A percentile compares a stretch with the other conserved stretches of the same genome.
Conservation (phyloP, 108 stramenopile genomes). For the Cyclotella baltica region DNA sequence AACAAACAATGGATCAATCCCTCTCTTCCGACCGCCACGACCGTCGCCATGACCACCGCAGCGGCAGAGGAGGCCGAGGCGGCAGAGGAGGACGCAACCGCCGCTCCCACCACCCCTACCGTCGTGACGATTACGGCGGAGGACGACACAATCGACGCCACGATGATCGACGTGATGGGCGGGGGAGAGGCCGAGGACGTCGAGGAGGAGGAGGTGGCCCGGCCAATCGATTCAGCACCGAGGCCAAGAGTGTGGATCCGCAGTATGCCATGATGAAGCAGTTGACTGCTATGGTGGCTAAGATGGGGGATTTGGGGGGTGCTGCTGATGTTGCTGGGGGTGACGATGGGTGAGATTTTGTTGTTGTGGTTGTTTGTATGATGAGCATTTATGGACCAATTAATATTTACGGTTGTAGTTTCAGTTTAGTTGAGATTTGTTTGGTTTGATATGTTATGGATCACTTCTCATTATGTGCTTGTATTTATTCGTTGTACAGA, state of each 20-base stretch:
- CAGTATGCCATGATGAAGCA: slow-evolving; percentile 61
- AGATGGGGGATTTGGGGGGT: slow-evolving; percentile 75
- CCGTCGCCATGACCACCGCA: slow-evolving; percentile 22
- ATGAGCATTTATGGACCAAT: no score
- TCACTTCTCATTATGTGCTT: no score
- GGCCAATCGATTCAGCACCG: slow-evolving; percentile 71
- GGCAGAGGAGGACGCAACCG: slow-evolving; percentile 6
- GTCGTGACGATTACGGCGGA: slow-evolving; percentile 50
- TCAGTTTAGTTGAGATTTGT: no score
- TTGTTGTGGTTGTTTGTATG: background rate
- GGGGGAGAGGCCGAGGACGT: slow-evolving; percentile 43
- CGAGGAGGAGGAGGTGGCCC: slow-evolving; percentile 44
- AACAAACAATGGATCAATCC: slow-evolving; percentile 40
- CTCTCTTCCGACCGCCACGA: slow-evolving; percentile 44
- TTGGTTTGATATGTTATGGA: no score
- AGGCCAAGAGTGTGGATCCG: slow-evolving; percentile 61
- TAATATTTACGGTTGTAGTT: no score
- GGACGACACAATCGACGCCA: slow-evolving; percentile 35
- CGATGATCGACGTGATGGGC: slow-evolving; percentile 27
- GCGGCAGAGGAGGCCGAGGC: slow-evolving; percentile 11
- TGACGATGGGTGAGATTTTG: background rate
- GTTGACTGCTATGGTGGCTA: slow-evolving; percentile 76
- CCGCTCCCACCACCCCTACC: slow-evolving; percentile 42
- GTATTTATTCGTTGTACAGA: no score
- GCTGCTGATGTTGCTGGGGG: slow-evolving; percentile 37